Evolutionary conservation across 768 basidiomycete genomes (phyloP).

Genomic region (Suillus clintonianus): DNA sequence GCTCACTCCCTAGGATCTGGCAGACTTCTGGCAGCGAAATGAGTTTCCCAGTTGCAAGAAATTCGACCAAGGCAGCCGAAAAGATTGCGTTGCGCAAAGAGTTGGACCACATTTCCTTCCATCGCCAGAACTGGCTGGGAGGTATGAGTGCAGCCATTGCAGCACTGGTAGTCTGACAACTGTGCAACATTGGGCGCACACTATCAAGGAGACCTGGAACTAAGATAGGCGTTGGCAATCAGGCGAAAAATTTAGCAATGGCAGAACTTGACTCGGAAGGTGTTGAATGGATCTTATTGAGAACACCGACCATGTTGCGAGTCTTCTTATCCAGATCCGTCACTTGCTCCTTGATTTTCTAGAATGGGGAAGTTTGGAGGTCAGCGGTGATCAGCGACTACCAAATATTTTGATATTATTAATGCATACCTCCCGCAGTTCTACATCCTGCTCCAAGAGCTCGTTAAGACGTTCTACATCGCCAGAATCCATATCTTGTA

Average conservation of each 20-base stretch:
- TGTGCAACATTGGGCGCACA: slow-evolving; percentile 54
- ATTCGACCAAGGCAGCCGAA: slow-evolving; percentile 64
- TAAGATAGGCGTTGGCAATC: slow-evolving; percentile 29
- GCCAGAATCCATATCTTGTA: slow-evolving; percentile 49
- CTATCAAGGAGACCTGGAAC: slow-evolving; percentile 62
- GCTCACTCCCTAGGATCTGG: slow-evolving; percentile 68
- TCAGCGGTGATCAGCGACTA: not conserved
- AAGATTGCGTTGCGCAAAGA: slow-evolving; percentile 70
- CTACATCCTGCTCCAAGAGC: slow-evolving; percentile 63
- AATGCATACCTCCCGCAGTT: slow-evolving; percentile 60
- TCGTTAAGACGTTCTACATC: slow-evolving; percentile 59
- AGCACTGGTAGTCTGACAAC: slow-evolving; percentile 52
- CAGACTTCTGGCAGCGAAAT: slow-evolving; percentile 55
- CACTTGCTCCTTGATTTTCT: slow-evolving; percentile 84
- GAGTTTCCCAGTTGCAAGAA: slow-evolving; percentile 58
- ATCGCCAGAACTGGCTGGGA: slow-evolving; percentile 76
- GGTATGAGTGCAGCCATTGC: slow-evolving; percentile 64
- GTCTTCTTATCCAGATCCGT: slow-evolving; percentile 74
- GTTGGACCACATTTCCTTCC: slow-evolving; percentile 83
- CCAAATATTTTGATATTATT: not conserved
- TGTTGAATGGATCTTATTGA: slow-evolving; percentile 83
- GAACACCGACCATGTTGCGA: slow-evolving; percentile 67
- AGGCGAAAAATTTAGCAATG: slow-evolving; percentile 8
- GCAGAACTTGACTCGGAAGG: slow-evolving; percentile 55
- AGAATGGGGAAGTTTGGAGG: slow-evolving; percentile 11